phyloP scores from a whole-genome alignment of 352 stramenopile species.

The Pythium dissimile region DNA sequence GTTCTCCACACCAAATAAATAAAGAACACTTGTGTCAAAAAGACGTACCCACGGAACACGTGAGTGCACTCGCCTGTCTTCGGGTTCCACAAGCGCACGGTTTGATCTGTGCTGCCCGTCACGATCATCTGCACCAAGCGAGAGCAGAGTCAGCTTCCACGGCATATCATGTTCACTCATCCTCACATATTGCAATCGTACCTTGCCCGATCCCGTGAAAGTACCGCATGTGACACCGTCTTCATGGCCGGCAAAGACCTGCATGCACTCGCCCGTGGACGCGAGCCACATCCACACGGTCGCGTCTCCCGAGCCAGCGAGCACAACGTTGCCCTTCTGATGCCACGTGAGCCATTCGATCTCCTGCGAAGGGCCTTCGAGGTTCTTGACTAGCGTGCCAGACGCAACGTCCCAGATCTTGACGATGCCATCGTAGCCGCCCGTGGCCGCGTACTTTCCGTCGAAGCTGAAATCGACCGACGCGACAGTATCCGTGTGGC shows the following conservation, averaged over 20 bases:
- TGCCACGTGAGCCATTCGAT: conserved; percentile 91
- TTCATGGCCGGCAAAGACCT: conserved; percentile 98
- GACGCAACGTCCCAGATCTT: conserved; percentile 89
- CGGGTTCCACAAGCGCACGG: conserved; percentile 94
- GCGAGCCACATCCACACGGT: conserved; percentile 94
- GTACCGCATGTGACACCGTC: conserved; percentile 91
- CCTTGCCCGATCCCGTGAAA: conserved; percentile 95
- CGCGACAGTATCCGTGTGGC: conserved; percentile 83
- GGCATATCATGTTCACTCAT: not conserved
- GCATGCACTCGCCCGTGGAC: conserved; percentile 94
- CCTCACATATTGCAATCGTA: conserved; percentile 8
- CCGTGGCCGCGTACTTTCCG: conserved; percentile 83
- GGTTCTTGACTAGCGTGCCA: conserved; percentile 70
- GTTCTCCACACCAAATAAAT: not conserved
- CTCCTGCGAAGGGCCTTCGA: conserved; percentile 88
- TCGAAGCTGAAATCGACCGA: conserved; percentile 86
- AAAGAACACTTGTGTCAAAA: not conserved
- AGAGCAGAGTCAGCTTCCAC: not conserved
- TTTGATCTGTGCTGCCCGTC: conserved; percentile 92
- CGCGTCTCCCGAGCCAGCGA: conserved; percentile 84
- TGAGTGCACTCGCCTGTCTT: conserved; percentile 93
- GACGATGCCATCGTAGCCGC: conserved; percentile 81
- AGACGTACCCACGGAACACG: conserved; percentile 74
- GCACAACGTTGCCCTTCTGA: conserved; percentile 88
- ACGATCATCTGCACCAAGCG: conserved; percentile 77